Conservation (phyloP, 805 yeast genomes). For the Martiniozyma abietophila region DNA sequence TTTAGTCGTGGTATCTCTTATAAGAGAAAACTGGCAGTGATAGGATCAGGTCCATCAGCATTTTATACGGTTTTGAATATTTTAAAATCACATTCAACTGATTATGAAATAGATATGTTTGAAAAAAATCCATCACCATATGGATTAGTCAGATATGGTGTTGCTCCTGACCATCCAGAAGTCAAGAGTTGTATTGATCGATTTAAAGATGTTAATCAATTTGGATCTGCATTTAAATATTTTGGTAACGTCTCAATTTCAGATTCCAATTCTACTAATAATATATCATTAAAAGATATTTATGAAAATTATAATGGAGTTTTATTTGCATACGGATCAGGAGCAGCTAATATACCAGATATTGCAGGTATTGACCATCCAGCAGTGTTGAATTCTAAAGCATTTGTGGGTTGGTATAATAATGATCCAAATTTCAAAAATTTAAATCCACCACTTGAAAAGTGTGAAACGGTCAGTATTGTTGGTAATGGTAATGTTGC, state of each 20-base stretch:
- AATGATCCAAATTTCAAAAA: conserved; percentile 61
- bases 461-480: conserved; percentile 58
- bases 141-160: conserved; percentile 89
- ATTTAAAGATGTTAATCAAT: conserved; percentile 39
- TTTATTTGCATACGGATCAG: conserved; percentile 76
- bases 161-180: conserved; percentile 97
- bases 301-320: conserved; percentile 57
- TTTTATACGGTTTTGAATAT: conserved; percentile 79
- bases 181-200: conserved; percentile 80
- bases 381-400: conserved; percentile 72
- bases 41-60: conserved; percentile 97
- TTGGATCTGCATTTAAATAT: conserved; percentile 34
- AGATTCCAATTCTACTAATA: conserved; percentile 24
- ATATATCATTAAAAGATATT: conserved; percentile 39
- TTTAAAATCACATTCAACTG: conserved; percentile 29
- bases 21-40: conserved; percentile 48
- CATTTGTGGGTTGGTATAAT: conserved; percentile 94
- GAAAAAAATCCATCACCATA: conserved; percentile 84
- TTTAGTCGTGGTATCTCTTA: too few relatives aligned
- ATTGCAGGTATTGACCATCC: conserved; percentile 40
- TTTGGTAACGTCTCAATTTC: conserved; percentile 59
- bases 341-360: conserved; percentile 34
- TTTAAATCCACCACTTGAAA: conserved; percentile 48
- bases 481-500: conserved; percentile 99
- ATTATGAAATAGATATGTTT: conserved; percentile 53